Conservation (phyloP, 2,329 filamentous ascomycete genomes). For the Colletotrichum euphorbiae region DNA sequence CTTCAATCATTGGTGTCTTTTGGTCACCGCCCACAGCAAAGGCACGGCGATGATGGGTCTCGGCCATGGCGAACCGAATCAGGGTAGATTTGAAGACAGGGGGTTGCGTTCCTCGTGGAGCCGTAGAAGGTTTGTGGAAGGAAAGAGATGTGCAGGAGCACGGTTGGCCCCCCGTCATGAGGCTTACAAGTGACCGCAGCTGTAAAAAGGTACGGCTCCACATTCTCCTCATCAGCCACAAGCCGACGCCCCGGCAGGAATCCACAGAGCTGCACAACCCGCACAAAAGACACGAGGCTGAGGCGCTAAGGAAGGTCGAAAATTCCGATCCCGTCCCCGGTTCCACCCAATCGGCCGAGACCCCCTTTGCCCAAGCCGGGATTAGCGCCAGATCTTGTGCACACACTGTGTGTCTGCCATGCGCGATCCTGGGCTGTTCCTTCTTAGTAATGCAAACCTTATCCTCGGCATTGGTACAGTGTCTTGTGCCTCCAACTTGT, state of each 20-base stretch:
- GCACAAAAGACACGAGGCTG: slow-evolving; percentile 37
- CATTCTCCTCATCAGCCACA: slow-evolving; percentile 25
- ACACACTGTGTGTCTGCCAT: slow-evolving; percentile 28
- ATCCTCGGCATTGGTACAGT: slow-evolving; percentile 38
- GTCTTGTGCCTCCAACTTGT: slow-evolving; percentile 1
- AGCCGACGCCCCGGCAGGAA: neutral
- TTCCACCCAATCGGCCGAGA: slow-evolving; percentile 30
- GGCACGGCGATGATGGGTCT: slow-evolving; percentile 21
- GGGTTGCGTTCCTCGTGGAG: slow-evolving; percentile 20
- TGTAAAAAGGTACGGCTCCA: slow-evolving; percentile 6
- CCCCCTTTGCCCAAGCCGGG: neutral
- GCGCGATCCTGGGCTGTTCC: slow-evolving; percentile 25
- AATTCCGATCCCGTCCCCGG: slow-evolving; percentile 34
- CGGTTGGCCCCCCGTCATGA: neutral
- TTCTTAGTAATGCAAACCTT: slow-evolving; percentile 40
- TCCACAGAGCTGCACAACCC: slow-evolving; percentile 24
- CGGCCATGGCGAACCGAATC: slow-evolving; percentile 13
- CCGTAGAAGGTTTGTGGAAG: slow-evolving; percentile 30
- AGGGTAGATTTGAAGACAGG: slow-evolving; percentile 22
- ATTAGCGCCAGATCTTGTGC: slow-evolving; percentile 39
- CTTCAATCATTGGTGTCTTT: slow-evolving; percentile 14
- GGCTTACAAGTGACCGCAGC: slow-evolving; percentile 34
- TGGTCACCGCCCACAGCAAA: slow-evolving; percentile 11
- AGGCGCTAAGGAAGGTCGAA: slow-evolving; percentile 29
- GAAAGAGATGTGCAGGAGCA: neutral